Conservation (phyloP, 805 yeast species). For the Sugiyamaella marilandica region DNA sequence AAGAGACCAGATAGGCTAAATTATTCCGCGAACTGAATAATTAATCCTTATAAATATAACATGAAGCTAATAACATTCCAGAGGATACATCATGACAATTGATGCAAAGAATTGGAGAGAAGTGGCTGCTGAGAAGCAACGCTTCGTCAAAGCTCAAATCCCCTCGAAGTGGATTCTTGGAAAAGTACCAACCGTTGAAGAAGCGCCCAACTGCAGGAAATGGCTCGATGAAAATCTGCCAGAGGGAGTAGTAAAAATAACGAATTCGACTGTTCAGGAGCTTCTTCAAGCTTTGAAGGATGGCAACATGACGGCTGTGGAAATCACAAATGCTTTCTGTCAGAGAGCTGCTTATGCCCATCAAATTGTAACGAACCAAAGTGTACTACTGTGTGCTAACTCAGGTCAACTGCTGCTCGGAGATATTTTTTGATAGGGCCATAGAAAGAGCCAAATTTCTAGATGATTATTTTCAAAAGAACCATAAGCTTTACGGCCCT, state of each 20-base stretch:
- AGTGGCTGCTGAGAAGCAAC: neutral
- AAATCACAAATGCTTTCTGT: slow-evolving; percentile 50
- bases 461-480: slow-evolving; percentile 45
- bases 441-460: slow-evolving; percentile 51
- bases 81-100: neutral
- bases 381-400: slow-evolving; percentile 6
- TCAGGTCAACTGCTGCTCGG: slow-evolving; percentile 30
- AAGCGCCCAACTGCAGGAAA: slow-evolving; percentile 1
- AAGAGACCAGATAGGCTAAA: neutral
- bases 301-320: slow-evolving; percentile 39
- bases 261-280: slow-evolving; percentile 15
- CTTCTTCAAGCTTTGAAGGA: slow-evolving; percentile 38
- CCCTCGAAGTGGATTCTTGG: slow-evolving; percentile 10
- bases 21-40: neutral
- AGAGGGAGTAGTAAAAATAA: slow-evolving; percentile 1
- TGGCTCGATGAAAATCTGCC: slow-evolving; percentile 10
- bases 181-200: slow-evolving; percentile 6
- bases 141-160: neutral
- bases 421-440: slow-evolving; percentile 52
- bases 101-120: neutral
- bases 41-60: neutral
- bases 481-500: slow-evolving; percentile 53
- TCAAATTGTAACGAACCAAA: slow-evolving; percentile 36
- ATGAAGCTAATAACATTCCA: neutral
- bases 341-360: slow-evolving; percentile 57